These are phyloP conservation scores for Lignosus rhinocerotis DNA, from an alignment of 1,284 basidiomycete genomes.

Conservation along the genomic window DNA sequence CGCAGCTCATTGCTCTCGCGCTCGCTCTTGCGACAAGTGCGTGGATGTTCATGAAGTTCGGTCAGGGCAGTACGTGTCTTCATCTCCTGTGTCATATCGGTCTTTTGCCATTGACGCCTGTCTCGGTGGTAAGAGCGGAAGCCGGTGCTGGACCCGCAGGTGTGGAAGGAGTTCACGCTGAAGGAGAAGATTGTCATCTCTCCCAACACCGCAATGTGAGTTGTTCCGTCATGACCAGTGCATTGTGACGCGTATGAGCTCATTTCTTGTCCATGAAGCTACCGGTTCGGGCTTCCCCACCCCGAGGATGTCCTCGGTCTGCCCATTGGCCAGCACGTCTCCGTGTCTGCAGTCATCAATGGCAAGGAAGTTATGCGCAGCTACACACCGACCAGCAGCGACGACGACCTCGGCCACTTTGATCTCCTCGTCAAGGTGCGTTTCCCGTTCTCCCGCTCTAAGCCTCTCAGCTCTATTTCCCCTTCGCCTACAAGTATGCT, in stretches of 20 bases:
- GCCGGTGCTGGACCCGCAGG: slow-evolving; percentile 71
- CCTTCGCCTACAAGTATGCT: slow-evolving; percentile 3
- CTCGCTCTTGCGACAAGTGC: slow-evolving; percentile 38
- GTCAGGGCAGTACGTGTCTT: slow-evolving; percentile 37
- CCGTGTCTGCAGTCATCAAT: slow-evolving; percentile 85
- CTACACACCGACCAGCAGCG: slow-evolving; percentile 94
- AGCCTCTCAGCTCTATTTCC: not conserved
- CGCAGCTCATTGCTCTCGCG: slow-evolving; percentile 40
- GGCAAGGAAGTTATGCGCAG: slow-evolving; percentile 90
- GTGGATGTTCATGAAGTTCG: slow-evolving; percentile 47
- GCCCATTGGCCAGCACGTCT: slow-evolving; percentile 96
- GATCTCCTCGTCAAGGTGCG: slow-evolving; percentile 94
- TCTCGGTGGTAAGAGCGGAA: slow-evolving; percentile 44
- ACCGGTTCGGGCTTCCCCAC: slow-evolving; percentile 86
- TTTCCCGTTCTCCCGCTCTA: not conserved
- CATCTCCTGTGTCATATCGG: not conserved
- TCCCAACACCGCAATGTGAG: slow-evolving; percentile 93
- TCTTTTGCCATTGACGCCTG: slow-evolving; percentile 5
- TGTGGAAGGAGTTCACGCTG: slow-evolving; percentile 85
- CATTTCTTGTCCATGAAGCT: slow-evolving; percentile 48
- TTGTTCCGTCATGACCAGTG: slow-evolving; percentile 13
- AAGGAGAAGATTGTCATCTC: slow-evolving; percentile 83
- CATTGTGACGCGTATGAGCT: slow-evolving; percentile 1
- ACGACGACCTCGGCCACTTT: slow-evolving; percentile 92
- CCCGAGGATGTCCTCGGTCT: slow-evolving; percentile 82